phyloP scores from a whole-genome alignment of 768 basidiomycete genomes.

The Crucibulum laeve region DNA sequence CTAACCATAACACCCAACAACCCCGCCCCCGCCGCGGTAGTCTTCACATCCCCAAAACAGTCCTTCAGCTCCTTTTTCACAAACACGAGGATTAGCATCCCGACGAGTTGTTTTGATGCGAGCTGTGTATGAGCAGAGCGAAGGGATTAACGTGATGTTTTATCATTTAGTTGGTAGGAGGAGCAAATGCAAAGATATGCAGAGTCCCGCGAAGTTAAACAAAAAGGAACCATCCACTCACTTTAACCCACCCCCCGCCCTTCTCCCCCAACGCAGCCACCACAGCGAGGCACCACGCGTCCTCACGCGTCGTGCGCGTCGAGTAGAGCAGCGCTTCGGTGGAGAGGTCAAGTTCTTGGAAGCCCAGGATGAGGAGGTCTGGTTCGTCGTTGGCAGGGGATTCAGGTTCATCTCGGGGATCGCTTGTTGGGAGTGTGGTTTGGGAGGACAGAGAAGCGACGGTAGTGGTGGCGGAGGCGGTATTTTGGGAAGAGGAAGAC shows the following conservation, averaged over 20 bases:
- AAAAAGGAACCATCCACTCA: slow-evolving; percentile 14
- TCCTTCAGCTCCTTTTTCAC: slow-evolving; percentile 47
- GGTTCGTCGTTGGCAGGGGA: no score
- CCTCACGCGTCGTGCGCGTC: slow-evolving; percentile 56
- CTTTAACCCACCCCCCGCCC: slow-evolving; percentile 62
- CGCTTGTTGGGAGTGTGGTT: not conserved
- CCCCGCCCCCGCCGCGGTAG: slow-evolving; percentile 59
- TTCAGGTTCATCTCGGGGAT: slow-evolving; percentile 19
- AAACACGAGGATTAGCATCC: slow-evolving; percentile 72
- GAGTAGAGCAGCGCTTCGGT: slow-evolving; percentile 75
- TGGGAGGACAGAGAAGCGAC: not conserved
- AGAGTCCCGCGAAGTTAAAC: not conserved
- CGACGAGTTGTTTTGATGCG: slow-evolving; percentile 75
- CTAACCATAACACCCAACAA: slow-evolving; percentile 76
- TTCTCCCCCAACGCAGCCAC: slow-evolving; percentile 72
- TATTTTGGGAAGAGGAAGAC: no score
- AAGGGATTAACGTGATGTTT: not conserved
- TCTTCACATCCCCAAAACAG: slow-evolving; percentile 51
- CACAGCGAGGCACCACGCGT: slow-evolving; percentile 65
- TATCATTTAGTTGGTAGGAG: not conserved
- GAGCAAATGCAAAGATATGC: not conserved
- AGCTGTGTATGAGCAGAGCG: slow-evolving; percentile 37
- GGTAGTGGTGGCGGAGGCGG: no score
- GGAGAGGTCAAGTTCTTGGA: slow-evolving; percentile 79
- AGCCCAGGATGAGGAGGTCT: slow-evolving; percentile 71